Conservation (phyloP, 129 eudicot genomes). For the Flaveria trinervia region DNA sequence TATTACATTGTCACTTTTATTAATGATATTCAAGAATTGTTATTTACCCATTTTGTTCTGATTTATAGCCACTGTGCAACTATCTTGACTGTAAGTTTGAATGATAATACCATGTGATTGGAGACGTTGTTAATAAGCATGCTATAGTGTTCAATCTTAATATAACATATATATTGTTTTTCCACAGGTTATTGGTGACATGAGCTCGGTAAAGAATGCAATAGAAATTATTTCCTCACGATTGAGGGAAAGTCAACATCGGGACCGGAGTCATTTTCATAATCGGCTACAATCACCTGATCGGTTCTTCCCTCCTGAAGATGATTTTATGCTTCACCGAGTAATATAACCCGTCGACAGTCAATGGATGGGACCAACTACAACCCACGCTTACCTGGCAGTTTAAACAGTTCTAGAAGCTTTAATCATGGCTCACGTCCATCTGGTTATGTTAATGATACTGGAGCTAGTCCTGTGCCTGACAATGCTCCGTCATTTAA, state of each 20-base stretch:
- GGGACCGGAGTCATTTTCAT: conserved; percentile 78
- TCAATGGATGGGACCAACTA: conserved; percentile 60
- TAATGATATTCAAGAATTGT: conserved; percentile 5
- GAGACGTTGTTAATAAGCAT: conserved; percentile 20
- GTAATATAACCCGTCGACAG: conserved; percentile 48
- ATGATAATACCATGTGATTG: conserved; percentile 19
- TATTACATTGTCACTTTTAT: neutral
- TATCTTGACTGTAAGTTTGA: conserved; percentile 9
- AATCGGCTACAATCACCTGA: conserved; percentile 79
- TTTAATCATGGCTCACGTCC: conserved; percentile 60
- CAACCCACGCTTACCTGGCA: conserved; percentile 58
- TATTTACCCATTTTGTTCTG: conserved; percentile 9
- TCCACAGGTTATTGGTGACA: conserved; percentile 84
- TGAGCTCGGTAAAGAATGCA: conserved; percentile 83
- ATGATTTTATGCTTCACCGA: conserved; percentile 65
- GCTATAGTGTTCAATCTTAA: neutral
- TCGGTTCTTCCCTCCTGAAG: conserved; percentile 70
- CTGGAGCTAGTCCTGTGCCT: conserved; percentile 49
- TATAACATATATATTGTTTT: conserved; percentile 26
- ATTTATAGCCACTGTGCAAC: neutral
- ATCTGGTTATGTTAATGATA: conserved; percentile 50
- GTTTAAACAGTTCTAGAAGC: conserved; percentile 50
- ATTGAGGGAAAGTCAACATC: conserved; percentile 94
- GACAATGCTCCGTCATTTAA: conserved; percentile 55
- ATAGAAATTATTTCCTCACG: conserved; percentile 79